Conservation (phyloP, 2,329 filamentous ascomycete genomes). For the Juglanconis oblonga region DNA sequence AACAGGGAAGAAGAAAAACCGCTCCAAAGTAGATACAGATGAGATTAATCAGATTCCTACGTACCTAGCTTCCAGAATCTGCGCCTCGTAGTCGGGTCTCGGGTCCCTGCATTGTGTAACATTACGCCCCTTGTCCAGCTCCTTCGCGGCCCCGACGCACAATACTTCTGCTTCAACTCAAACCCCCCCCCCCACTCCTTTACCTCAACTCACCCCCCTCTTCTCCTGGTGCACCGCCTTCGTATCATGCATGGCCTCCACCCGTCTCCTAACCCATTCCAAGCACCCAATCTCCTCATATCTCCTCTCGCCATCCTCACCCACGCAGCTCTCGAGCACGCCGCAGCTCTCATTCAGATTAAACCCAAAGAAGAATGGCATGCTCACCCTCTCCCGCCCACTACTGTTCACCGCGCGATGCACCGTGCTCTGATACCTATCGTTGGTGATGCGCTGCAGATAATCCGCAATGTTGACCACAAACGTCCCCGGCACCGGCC, state of each 20-base stretch:
- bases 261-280: constrained; percentile 36
- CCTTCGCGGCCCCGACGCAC: not conserved
- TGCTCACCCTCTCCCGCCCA: constrained; percentile 37
- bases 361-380: constrained; percentile 47
- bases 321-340: constrained; percentile 36
- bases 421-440: constrained; percentile 45
- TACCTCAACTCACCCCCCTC: not conserved
- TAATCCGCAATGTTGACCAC: constrained; percentile 53
- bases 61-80: not conserved
- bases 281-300: constrained; percentile 38
- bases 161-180: not conserved
- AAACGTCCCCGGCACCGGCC: constrained; percentile 38
- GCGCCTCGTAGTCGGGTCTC: not conserved
- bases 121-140: not conserved
- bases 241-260: constrained; percentile 31
- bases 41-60: too few species aligned
- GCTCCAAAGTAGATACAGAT: not conserved
- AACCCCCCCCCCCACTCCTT: not conserved
- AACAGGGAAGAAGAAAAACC: not conserved
- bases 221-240: not conserved
- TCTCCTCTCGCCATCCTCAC: constrained; percentile 29
- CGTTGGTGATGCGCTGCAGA: constrained; percentile 50
- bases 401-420: constrained; percentile 44
- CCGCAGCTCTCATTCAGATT: constrained; percentile 38
- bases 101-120: not conserved